A percentile compares a stretch with the other conserved stretches of the same genome.
Conservation (phyloP, 129 eudicot genomes). For the Flaveria linearis region DNA sequence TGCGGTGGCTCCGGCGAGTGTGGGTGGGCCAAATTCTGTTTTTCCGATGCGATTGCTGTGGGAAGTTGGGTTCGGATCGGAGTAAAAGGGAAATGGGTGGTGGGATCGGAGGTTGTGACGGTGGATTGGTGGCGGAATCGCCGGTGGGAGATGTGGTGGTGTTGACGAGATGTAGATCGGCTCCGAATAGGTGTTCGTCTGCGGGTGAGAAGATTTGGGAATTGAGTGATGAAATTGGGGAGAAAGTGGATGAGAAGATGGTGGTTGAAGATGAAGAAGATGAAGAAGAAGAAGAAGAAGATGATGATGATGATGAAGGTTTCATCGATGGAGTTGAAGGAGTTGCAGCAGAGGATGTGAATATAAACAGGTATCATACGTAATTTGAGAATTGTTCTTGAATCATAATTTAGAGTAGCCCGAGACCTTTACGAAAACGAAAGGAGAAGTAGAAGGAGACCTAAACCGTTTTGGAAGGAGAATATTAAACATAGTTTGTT, state of each 20-base stretch:
- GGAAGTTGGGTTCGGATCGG: conserved; percentile 26
- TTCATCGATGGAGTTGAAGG: conserved; percentile 30
- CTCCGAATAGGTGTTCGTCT: conserved; percentile 67
- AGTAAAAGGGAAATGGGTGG: conserved; percentile 2
- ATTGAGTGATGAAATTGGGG: conserved; percentile 20
- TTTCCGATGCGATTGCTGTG: conserved; percentile 44
- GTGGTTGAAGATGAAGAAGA: too few relatives aligned
- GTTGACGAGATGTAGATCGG: conserved; percentile 79
- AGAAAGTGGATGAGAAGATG: not conserved
- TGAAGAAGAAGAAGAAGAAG: conserved; percentile 12
- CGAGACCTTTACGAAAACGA: too few relatives aligned
- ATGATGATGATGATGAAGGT: conserved; percentile 24
- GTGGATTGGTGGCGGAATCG: conserved; percentile 3
- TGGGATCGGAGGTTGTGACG: conserved; percentile 10
- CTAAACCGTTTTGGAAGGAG: too few relatives aligned
- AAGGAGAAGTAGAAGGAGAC: too few relatives aligned
- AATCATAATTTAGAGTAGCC: too few relatives aligned
- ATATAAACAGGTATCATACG: conserved; percentile 38
- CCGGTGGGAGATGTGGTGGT: conserved; percentile 64
- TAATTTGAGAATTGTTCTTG: too few relatives aligned
- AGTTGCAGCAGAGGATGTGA: conserved; percentile 35
- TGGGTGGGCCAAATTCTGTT: conserved; percentile 29
- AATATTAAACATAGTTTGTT: too few relatives aligned
- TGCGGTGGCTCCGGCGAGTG: conserved; percentile 27
- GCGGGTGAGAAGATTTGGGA: conserved; percentile 47